Evolutionary conservation across 2,329 filamentous ascomycete genomes (phyloP).

Genomic region (Aspergillus niger): DNA sequence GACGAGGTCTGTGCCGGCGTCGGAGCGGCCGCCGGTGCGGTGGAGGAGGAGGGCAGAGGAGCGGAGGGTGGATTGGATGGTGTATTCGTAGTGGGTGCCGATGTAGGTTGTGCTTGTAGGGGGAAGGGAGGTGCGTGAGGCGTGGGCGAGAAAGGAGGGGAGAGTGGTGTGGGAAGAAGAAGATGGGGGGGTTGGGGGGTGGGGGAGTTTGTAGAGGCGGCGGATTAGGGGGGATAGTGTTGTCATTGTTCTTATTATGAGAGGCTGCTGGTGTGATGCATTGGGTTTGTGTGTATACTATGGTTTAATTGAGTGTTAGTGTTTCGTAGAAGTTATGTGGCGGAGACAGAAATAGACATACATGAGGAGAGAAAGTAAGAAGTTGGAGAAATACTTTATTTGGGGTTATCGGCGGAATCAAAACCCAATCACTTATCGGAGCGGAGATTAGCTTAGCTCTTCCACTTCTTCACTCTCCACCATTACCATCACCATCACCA

Average conservation of each 20-base stretch:
- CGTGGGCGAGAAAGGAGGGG: slow-evolving; percentile 44
- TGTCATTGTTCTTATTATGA: neutral
- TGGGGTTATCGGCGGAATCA: too few relatives aligned
- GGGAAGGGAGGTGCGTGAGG: slow-evolving; percentile 40
- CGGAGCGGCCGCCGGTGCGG: slow-evolving; percentile 49
- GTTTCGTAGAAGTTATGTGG: neutral
- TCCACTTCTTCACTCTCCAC: neutral
- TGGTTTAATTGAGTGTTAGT: neutral
- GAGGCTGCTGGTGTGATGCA: slow-evolving; percentile 8
- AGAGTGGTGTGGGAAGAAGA: slow-evolving; percentile 37
- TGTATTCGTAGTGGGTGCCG: slow-evolving; percentile 53
- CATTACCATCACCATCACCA: neutral
- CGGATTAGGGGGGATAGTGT: slow-evolving; percentile 33
- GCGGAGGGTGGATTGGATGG: slow-evolving; percentile 42
- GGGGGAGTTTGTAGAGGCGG: slow-evolving; percentile 40
- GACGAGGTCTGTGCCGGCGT: slow-evolving; percentile 50
- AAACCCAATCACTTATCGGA: neutral
- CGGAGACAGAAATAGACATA: neutral
- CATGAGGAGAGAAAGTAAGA: neutral
- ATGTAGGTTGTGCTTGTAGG: slow-evolving; percentile 43
- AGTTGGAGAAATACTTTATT: neutral
- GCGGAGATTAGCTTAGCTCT: neutral
- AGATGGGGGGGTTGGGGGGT: slow-evolving; percentile 36
- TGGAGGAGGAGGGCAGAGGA: slow-evolving; percentile 43
- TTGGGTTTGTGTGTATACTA: neutral